A percentile compares a stretch with the other conserved stretches of the same genome.
Evolutionary conservation across 1,284 basidiomycete genomes (phyloP).

Genomic region (Sutorius eximius): DNA sequence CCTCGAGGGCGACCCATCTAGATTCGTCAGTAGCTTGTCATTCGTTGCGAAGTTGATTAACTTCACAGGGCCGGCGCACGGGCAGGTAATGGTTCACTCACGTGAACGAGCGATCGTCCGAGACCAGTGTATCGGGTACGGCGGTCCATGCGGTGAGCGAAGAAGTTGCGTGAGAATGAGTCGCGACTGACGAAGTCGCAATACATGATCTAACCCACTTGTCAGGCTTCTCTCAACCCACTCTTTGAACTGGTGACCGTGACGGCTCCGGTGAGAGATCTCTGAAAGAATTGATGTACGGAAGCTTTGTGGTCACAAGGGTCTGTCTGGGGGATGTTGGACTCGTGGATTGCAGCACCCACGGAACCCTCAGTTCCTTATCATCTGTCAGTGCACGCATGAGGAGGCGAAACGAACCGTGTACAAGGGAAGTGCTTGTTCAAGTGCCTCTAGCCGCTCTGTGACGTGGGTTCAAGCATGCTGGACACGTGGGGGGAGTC

Average conservation of each 20-base stretch:
- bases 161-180: not conserved
- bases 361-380: constrained; percentile 11
- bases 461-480: not conserved
- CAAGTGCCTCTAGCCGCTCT: constrained; percentile 8
- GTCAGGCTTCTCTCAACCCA: constrained; percentile 5
- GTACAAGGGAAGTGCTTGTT: constrained; percentile 7
- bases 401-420: not conserved
- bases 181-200: constrained; percentile 7
- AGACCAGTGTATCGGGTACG: constrained; percentile 8
- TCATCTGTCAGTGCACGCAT: not conserved
- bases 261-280: not conserved
- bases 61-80: not conserved
- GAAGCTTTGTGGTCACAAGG: constrained; percentile 14
- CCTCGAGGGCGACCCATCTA: constrained; percentile 1
- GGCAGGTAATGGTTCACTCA: not conserved
- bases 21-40: not conserved
- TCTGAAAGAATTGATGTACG: not conserved
- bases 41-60: not conserved
- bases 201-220: not conserved
- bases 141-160: not conserved
- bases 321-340: constrained; percentile 4
- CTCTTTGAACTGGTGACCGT: not conserved
- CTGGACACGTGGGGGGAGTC: not conserved
- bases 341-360: constrained; percentile 12
- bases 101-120: constrained; percentile 3